Base-by-base conservation (phyloP, 495 filamentous ascomycete species). In the Penicillium fimorum region DNA sequence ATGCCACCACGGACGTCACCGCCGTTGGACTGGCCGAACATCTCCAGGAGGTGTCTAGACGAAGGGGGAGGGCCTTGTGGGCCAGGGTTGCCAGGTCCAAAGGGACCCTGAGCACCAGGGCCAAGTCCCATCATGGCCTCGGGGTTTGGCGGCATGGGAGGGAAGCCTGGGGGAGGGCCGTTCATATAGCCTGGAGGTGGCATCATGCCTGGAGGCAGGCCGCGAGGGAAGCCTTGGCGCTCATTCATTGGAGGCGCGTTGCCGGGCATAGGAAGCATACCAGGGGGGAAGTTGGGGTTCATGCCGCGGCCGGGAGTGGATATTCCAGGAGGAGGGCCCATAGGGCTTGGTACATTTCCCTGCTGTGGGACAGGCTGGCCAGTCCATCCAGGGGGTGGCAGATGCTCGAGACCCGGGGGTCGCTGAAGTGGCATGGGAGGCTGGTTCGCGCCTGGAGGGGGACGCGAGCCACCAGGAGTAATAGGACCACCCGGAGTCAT, bases 111-210 rank as follows among this genome's bases (percentile, higher is more conserved):
- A 24, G 60, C 62, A 38, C 66, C 68, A 43, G 69, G 71, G 10
- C 59, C 72, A 40, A 72, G 49, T 32, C 73, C 70, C 71, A 79
- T 75, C 60, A 75, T 59, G 5, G 64, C 72, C 35, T 79, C 76
- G 1, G 68, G 74, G 50, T 74, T 76, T 46, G 66, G 77, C 6
- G 74, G 76, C 68, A 76, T 72, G 17, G 71, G 74, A 37, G 75
- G 71, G 50, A 80, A 81, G 7, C 76, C 77, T 17, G 76, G 78
- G 1, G 70, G 72, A 35, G 72, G 75, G 1, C 67, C 74, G 48
- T 72, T 74, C 70, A 77, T 76, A 58, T 77, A 82, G 20, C 78
- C 79, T 1, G 79, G 79, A 33, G 77, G 79, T 15, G 76, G 79
- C 64, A 77, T 75, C 76, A 81, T 79, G 35, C 77, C 78, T 2